These are phyloP conservation scores for Botrytis squamosa DNA, from an alignment of 2,329 filamentous ascomycete genomes.

Conservation along the genomic window DNA sequence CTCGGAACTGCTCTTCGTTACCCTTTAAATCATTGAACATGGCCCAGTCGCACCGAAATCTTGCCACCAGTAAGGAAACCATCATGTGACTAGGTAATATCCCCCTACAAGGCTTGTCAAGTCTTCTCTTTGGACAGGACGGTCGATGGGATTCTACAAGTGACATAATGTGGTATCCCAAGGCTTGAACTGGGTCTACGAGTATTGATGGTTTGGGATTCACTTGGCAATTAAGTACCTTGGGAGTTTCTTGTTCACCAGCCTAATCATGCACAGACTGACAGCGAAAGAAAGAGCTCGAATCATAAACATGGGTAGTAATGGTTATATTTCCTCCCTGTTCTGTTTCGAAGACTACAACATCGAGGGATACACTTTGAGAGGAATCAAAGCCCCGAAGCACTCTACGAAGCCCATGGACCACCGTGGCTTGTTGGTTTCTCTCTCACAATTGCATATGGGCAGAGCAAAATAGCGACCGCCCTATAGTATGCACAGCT, in stretches of 20 bases:
- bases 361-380: neutral
- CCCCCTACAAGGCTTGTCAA: neutral
- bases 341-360: conserved; percentile 39
- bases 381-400: neutral
- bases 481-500: conserved; percentile 37
- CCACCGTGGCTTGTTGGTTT: neutral
- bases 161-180: neutral
- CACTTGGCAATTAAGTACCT: conserved; percentile 27
- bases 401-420: neutral
- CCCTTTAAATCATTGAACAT: neutral
- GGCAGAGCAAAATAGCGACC: conserved; percentile 41
- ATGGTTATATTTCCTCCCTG: conserved; percentile 38
- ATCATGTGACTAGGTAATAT: neutral
- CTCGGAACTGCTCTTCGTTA: neutral
- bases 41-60: neutral
- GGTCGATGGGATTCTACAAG: neutral
- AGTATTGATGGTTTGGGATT: conserved; percentile 7
- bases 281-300: conserved; percentile 14
- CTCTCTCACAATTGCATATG: conserved; percentile 36
- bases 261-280: conserved; percentile 24
- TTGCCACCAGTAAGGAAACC: neutral
- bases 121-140: neutral
- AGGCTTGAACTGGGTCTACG: neutral
- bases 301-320: conserved; percentile 34
- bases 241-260: conserved; percentile 28